Evolutionary conservation across 345 rosid species (phyloP).

Genomic region (Brassica juncea): DNA sequence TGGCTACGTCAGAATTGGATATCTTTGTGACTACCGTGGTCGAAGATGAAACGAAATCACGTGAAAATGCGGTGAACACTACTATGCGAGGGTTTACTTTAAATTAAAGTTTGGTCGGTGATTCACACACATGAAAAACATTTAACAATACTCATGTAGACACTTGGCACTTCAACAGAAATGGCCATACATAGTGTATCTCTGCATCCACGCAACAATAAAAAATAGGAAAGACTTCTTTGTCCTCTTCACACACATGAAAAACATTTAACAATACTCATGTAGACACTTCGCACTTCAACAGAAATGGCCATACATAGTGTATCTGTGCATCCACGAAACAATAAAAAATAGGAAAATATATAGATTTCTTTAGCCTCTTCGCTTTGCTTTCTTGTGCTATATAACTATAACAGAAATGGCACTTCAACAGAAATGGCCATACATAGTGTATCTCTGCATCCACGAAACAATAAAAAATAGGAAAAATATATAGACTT

Average conservation of each 20-base stretch:
- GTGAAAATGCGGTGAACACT: background rate
- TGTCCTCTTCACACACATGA: too few relatives aligned
- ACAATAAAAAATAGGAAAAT: too few relatives aligned
- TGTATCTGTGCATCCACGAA: too few relatives aligned
- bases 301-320: too few relatives aligned
- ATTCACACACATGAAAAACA: background rate
- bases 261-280: too few relatives aligned
- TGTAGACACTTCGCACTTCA: too few relatives aligned
- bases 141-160: background rate
- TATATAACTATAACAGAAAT: background rate
- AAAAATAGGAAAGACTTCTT: background rate
- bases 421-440: background rate
- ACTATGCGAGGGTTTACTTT: slow-evolving; percentile 9
- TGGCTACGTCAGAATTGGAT: background rate
- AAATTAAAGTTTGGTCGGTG: background rate
- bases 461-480: background rate
- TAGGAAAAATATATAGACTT: background rate
- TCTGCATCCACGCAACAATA: background rate
- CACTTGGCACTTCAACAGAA: background rate
- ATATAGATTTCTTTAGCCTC: too few relatives aligned
- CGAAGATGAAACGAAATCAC: background rate
- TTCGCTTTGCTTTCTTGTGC: background rate
- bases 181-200: background rate
- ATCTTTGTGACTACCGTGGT: background rate
- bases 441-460: background rate